phyloP scores from a whole-genome alignment of 1,284 basidiomycete species.

The Coriolopsis trogii region DNA sequence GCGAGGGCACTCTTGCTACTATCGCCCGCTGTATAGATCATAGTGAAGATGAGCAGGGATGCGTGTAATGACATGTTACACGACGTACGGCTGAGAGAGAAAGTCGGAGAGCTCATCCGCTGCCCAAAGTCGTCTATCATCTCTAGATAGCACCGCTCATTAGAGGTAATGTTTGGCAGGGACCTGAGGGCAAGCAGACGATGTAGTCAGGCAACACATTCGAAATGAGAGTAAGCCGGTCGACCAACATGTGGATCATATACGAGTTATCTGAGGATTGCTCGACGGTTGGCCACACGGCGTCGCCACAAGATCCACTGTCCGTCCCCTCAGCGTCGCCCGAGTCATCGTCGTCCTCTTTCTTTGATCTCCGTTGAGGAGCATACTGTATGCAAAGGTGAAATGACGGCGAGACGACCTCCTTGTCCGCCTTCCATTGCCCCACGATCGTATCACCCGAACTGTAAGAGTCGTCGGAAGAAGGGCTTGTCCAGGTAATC shows the following conservation, averaged over 20 bases:
- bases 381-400: constrained; percentile 28
- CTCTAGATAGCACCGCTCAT: constrained; percentile 36
- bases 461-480: constrained; percentile 31
- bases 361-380: not conserved
- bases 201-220: not conserved
- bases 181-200: constrained; percentile 28
- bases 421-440: constrained; percentile 30
- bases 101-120: constrained; percentile 41
- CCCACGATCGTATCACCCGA: constrained; percentile 35
- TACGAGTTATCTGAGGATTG: constrained; percentile 34
- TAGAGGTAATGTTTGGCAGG: constrained; percentile 36
- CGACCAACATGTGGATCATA: constrained; percentile 33
- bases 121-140: constrained; percentile 46
- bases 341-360: not conserved
- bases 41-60: no score
- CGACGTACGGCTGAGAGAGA: constrained; percentile 43
- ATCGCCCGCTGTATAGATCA: no score
- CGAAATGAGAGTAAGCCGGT: not conserved
- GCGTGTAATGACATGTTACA: no score
- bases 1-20: no score
- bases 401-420: constrained; percentile 33
- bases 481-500: constrained; percentile 35
- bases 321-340: not conserved
- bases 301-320: constrained; percentile 36
- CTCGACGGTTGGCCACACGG: constrained; percentile 42